Percentiles rank a stretch among this genome's conserved stretches.
Evolutionary conservation across 2,329 filamentous ascomycete genomes (phyloP).

Genomic region (Orbilia oligospora): DNA sequence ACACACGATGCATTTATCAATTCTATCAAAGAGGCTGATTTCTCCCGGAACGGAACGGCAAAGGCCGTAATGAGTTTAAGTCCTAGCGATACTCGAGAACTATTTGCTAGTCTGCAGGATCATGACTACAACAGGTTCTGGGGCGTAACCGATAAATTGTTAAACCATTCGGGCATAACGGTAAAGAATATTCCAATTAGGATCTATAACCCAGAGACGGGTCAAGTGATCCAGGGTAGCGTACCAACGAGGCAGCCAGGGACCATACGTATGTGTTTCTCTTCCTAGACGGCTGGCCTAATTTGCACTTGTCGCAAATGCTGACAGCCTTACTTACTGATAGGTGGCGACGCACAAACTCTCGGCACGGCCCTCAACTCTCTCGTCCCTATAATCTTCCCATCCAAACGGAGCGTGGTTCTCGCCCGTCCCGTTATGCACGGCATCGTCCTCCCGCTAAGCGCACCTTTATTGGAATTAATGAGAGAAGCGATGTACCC

Average conservation of each 20-base stretch:
- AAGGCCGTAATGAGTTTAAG: constrained; percentile 91
- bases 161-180: constrained; percentile 79
- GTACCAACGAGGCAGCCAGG: constrained; percentile 71
- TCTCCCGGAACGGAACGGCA: constrained; percentile 86
- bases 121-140: constrained; percentile 80
- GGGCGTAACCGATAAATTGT: constrained; percentile 80
- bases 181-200: constrained; percentile 89
- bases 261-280: constrained; percentile 83
- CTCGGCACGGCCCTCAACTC: constrained; percentile 83
- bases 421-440: constrained; percentile 88
- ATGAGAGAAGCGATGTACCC: constrained; percentile 87
- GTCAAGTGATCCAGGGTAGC: constrained; percentile 65
- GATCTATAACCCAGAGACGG: constrained; percentile 82
- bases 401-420: constrained; percentile 85
- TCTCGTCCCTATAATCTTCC: constrained; percentile 85
- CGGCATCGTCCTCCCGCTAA: constrained; percentile 85
- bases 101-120: constrained; percentile 85
- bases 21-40: constrained; percentile 82
- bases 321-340: neutral
- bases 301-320: neutral
- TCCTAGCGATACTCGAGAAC: constrained; percentile 83
- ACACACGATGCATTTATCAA: constrained; percentile 72
- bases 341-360: constrained; percentile 73
- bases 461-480: constrained; percentile 83
- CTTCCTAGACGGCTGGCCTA: constrained; percentile 66